These are phyloP conservation scores for Aspergillus sp. DNA, from an alignment of 2,329 filamentous ascomycete genomes.

Conservation along the genomic window DNA sequence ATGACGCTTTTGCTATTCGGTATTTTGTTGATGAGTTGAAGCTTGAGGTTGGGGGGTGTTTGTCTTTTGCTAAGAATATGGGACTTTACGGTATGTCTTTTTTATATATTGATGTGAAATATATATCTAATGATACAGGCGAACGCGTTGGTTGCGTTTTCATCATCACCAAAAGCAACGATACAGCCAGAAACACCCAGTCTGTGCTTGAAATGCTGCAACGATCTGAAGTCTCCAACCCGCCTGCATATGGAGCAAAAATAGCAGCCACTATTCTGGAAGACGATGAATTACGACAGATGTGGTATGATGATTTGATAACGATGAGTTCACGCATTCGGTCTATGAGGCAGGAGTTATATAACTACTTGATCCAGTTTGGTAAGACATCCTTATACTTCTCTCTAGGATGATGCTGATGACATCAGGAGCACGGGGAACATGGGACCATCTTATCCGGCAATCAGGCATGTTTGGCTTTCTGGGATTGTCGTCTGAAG, in stretches of 20 bases:
- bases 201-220: conserved; percentile 16
- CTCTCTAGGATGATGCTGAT: too few relatives aligned
- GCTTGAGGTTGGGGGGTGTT: conserved; percentile 57
- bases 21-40: conserved; percentile 58
- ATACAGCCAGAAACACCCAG: conserved; percentile 9
- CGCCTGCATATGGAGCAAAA: conserved; percentile 10
- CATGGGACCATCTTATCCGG: too few relatives aligned
- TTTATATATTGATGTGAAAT: not conserved
- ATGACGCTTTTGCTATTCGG: conserved; percentile 22
- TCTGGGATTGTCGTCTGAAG: too few relatives aligned
- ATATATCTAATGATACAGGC: conserved; percentile 25
- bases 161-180: conserved; percentile 5
- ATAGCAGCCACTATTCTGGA: conserved; percentile 12
- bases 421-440: too few relatives aligned
- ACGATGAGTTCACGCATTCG: conserved; percentile 12
- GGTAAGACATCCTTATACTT: not conserved
- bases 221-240: conserved; percentile 11
- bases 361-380: conserved; percentile 7
- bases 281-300: conserved; percentile 1
- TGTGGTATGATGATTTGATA: conserved; percentile 11
- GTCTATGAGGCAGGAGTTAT: conserved; percentile 11
- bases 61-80: conserved; percentile 56
- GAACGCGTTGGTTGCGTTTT: conserved; percentile 15
- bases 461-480: too few relatives aligned
- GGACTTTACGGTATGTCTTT: conserved; percentile 22